phyloP scores from a whole-genome alignment of 2,329 filamentous ascomycete species.

The Mollisiaceae sp. region DNA sequence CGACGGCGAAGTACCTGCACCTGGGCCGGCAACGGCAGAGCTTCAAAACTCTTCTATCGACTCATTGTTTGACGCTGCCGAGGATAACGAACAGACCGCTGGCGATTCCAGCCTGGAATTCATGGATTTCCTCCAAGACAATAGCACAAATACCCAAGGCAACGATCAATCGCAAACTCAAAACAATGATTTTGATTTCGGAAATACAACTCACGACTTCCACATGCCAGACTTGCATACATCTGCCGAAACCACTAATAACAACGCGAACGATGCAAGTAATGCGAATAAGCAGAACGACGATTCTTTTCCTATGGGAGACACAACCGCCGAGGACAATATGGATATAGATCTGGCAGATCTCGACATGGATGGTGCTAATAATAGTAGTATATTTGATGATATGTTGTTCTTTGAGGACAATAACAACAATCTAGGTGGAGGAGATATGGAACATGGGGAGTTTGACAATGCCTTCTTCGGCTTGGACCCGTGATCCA shows the following conservation, averaged over 20 bases:
- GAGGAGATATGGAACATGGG: conserved; percentile 37
- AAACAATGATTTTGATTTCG: conserved; percentile 41
- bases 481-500: conserved; percentile 24
- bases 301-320: conserved; percentile 33
- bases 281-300: conserved; percentile 29
- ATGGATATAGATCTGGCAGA: conserved; percentile 56
- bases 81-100: conserved; percentile 27
- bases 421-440: conserved; percentile 31
- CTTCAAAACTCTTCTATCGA: conserved; percentile 37
- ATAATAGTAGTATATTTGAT: conserved; percentile 40
- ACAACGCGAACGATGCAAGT: conserved; percentile 21
- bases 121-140: conserved; percentile 38
- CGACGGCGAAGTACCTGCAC: conserved; percentile 21
- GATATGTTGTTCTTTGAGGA: conserved; percentile 40
- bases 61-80: conserved; percentile 38
- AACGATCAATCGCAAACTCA: conserved; percentile 33
- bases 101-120: conserved; percentile 34
- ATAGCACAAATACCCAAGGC: conserved; percentile 24
- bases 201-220: conserved; percentile 45
- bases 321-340: conserved; percentile 26
- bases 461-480: conserved; percentile 42
- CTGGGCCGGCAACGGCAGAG: conserved; percentile 27
- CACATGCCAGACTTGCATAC: conserved; percentile 44
- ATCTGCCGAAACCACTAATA: conserved; percentile 26
- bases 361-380: conserved; percentile 50